These are phyloP conservation scores for Cavenderia fasciculata DNA, from an alignment of 78 protist genomes.

Conservation along the genomic window DNA sequence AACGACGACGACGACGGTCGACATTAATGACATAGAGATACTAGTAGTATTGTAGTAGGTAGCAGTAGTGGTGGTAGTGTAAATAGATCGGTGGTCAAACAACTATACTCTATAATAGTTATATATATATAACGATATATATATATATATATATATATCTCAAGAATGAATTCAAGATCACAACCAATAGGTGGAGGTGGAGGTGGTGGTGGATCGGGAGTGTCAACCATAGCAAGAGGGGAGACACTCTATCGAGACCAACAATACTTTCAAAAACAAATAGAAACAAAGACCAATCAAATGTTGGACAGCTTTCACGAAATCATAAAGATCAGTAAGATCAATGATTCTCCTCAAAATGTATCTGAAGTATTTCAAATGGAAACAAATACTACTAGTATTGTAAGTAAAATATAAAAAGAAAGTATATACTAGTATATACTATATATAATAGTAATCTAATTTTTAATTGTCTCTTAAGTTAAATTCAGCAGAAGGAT, in stretches of 20 bases:
- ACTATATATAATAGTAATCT: neutral
- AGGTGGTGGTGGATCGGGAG: too few species aligned
- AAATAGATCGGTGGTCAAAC: too few species aligned
- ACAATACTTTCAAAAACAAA: slow-evolving; percentile 75
- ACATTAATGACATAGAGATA: too few species aligned
- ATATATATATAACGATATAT: too few species aligned
- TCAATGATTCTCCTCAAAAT: slow-evolving; percentile 42
- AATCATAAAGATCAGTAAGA: slow-evolving; percentile 47
- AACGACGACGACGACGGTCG: too few species aligned
- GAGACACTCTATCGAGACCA: slow-evolving; percentile 57
- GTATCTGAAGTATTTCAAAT: slow-evolving; percentile 45
- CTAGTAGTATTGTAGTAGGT: too few species aligned
- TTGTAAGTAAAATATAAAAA: slow-evolving; percentile 12
- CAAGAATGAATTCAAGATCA: too few species aligned
- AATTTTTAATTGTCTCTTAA: neutral
- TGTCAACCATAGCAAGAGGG: too few species aligned
- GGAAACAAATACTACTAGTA: slow-evolving; percentile 69
- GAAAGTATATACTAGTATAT: neutral
- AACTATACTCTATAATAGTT: too few species aligned
- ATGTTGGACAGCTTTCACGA: slow-evolving; percentile 45
- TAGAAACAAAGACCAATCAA: slow-evolving; percentile 44
- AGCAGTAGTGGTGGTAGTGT: too few species aligned
- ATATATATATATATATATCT: too few species aligned
- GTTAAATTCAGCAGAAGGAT: slow-evolving; percentile 62
- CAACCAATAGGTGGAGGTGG: too few species aligned